These are phyloP conservation scores for Elaeis guineensis DNA, from an alignment of 176 grass and related monocot species.

Conservation along the genomic window DNA sequence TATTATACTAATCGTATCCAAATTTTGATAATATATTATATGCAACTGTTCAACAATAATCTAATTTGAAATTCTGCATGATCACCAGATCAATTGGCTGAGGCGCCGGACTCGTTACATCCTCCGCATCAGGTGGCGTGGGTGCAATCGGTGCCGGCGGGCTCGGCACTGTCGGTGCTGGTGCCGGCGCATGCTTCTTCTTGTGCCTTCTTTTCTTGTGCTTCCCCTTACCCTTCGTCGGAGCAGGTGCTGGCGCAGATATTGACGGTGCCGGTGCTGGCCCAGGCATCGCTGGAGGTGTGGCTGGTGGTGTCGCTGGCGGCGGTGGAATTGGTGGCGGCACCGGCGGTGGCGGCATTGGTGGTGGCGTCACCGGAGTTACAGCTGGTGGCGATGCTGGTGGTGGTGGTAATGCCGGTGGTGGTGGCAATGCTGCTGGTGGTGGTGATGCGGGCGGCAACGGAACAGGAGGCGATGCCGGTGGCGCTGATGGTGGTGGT, in stretches of 20 bases:
- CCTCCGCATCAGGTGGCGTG: slow-evolving; percentile 30
- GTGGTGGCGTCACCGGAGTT: neutral
- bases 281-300: slow-evolving; percentile 15
- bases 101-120: slow-evolving; percentile 46
- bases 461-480: neutral
- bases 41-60: too few species aligned
- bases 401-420: neutral
- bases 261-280: neutral
- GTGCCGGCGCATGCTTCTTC: slow-evolving; percentile 58
- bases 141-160: slow-evolving; percentile 64
- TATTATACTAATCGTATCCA: too few species aligned
- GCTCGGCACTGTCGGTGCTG: slow-evolving; percentile 40
- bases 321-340: slow-evolving; percentile 11
- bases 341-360: slow-evolving; percentile 10
- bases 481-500: slow-evolving; percentile 10
- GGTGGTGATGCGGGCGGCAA: neutral
- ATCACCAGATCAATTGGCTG: slow-evolving; percentile 62
- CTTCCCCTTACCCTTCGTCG: slow-evolving; percentile 63
- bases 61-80: too few species aligned
- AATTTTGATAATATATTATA: too few species aligned
- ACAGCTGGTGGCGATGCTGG: neutral
- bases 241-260: slow-evolving; percentile 29
- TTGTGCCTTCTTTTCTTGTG: slow-evolving; percentile 41
- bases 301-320: neutral
- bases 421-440: neutral